These are phyloP conservation scores for Hymenoscyphus infarciens DNA, from an alignment of 2,329 filamentous ascomycete species.

Conservation along the genomic window DNA sequence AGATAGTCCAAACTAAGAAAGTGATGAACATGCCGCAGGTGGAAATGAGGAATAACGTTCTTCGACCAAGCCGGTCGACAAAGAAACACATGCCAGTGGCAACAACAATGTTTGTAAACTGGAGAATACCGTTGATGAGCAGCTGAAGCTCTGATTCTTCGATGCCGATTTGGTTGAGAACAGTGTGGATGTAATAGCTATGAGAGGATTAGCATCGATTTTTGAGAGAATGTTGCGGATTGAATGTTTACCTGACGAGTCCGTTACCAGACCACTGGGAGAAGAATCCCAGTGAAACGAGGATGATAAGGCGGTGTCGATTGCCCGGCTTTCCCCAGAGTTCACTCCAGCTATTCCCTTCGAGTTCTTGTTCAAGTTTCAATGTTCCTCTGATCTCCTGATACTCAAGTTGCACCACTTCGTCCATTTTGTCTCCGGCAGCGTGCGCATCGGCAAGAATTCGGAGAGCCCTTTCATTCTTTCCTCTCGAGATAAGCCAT, in stretches of 20 bases:
- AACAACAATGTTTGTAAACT: conserved; percentile 25
- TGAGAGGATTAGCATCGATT: conserved; percentile 14
- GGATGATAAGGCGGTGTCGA: conserved; percentile 50
- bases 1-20: conserved; percentile 34
- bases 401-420: conserved; percentile 41
- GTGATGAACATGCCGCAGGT: conserved; percentile 31
- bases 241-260: conserved; percentile 34
- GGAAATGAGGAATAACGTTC: conserved; percentile 26
- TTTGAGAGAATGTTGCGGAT: not conserved
- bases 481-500: conserved; percentile 43
- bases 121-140: conserved; percentile 37
- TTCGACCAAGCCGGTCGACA: conserved; percentile 33
- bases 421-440: conserved; percentile 37
- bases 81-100: conserved; percentile 31
- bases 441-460: conserved; percentile 47
- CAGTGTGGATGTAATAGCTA: conserved; percentile 36
- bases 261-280: conserved; percentile 56
- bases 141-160: conserved; percentile 36
- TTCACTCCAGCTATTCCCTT: conserved; percentile 44
- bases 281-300: conserved; percentile 51
- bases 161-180: conserved; percentile 39
- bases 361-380: conserved; percentile 43
- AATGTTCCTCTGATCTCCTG: conserved; percentile 44
- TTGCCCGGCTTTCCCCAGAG: conserved; percentile 52
- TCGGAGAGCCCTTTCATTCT: conserved; percentile 48